These are phyloP conservation scores for Xylaria digitata DNA, from an alignment of 2,329 filamentous ascomycete species.

Conservation along the genomic window DNA sequence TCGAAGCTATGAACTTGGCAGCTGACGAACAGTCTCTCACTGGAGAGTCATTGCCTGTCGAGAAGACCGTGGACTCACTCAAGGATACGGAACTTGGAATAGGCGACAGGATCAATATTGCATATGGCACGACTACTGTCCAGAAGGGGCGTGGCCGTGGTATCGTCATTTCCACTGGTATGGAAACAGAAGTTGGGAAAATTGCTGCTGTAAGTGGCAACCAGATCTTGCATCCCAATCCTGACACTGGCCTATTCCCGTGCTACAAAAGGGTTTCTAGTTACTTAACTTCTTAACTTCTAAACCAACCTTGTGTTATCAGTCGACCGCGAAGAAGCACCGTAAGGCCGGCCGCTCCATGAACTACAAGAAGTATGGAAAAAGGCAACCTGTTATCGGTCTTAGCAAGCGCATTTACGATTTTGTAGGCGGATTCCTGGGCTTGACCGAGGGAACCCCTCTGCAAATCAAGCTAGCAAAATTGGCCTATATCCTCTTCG, in stretches of 20 bases:
- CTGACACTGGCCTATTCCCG: not conserved
- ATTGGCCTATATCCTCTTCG: constrained; percentile 80
- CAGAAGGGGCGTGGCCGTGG: constrained; percentile 78
- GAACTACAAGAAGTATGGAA: constrained; percentile 66
- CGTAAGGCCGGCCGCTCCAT: constrained; percentile 66
- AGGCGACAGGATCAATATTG: constrained; percentile 79
- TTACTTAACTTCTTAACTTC: not conserved
- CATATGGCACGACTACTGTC: constrained; percentile 78
- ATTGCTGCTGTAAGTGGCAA: constrained; percentile 64
- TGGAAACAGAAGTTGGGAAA: constrained; percentile 76
- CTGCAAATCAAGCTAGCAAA: constrained; percentile 82
- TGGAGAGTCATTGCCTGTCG: constrained; percentile 78
- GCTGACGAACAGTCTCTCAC: constrained; percentile 84
- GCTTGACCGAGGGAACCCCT: constrained; percentile 75
- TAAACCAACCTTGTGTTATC: constrained; percentile 11
- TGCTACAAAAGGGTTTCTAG: not conserved
- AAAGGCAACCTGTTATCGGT: constrained; percentile 61
- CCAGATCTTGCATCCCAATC: not conserved
- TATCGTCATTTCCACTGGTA: constrained; percentile 78
- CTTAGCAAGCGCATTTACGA: constrained; percentile 60
- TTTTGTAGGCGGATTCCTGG: constrained; percentile 68
- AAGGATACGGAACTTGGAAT: constrained; percentile 69
- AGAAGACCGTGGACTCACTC: constrained; percentile 69
- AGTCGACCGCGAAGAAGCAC: constrained; percentile 62
- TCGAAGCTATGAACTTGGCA: constrained; percentile 81